phyloP scores from a whole-genome alignment of 371 early-diverging fungal genomes.

The Apophysomyces elegans region DNA sequence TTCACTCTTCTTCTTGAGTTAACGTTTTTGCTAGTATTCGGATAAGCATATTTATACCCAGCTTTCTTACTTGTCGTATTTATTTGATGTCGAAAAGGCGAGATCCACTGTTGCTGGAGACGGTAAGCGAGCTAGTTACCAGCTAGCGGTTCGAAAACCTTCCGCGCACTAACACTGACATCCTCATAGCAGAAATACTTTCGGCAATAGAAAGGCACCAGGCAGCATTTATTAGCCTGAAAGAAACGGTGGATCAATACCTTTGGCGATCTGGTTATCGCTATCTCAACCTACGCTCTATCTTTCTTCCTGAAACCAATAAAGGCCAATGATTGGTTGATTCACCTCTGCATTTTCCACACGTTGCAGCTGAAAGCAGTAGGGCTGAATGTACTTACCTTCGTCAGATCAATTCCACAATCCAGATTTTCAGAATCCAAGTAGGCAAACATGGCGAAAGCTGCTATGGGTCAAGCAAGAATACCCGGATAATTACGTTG shows the following conservation, averaged over 20 bases:
- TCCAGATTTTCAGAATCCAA: conserved; percentile 29
- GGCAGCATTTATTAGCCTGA: conserved; percentile 27
- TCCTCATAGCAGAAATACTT: neutral
- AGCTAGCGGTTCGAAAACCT: too few species aligned
- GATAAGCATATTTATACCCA: conserved; percentile 9
- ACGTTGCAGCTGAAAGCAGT: neutral
- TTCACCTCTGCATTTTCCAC: neutral
- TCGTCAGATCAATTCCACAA: conserved; percentile 26
- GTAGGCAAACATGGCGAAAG: conserved; percentile 79
- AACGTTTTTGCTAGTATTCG: conserved; percentile 1
- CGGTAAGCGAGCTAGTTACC: conserved; percentile 17
- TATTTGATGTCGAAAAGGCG: conserved; percentile 11
- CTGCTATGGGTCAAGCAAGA: conserved; percentile 88
- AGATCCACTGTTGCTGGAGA: conserved; percentile 22
- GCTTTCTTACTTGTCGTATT: neutral
- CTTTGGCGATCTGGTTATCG: conserved; percentile 64
- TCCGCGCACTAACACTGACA: too few species aligned
- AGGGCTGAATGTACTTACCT: neutral
- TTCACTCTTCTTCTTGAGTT: neutral
- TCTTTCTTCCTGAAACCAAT: neutral
- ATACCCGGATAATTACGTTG: conserved; percentile 94
- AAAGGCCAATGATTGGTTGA: neutral
- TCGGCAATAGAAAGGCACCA: neutral
- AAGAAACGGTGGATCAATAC: conserved; percentile 56
- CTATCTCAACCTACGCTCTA: conserved; percentile 57